Evolutionary conservation across 1,284 basidiomycete genomes (phyloP), one percentile per base, ranked within the genome.

Genomic region (Entoloma clypeatum): DNA sequence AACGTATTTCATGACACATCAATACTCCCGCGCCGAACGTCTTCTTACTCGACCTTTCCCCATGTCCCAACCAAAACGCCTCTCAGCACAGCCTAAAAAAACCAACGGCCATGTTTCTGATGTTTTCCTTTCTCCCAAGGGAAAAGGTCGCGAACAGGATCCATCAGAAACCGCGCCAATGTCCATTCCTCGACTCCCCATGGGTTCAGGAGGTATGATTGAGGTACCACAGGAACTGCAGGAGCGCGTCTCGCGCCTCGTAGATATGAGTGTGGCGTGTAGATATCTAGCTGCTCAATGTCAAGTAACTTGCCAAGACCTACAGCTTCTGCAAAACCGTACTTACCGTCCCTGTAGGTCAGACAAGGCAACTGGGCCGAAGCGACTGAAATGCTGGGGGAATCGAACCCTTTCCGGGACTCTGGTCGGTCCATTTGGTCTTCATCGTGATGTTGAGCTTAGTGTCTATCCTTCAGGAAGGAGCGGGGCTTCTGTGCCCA

Each of bases 271-370:
- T 56, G 76, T 96, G 18, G 88, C 92, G 4, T 98, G 94, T 60
- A 74, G 93, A 39, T 95, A 94, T 64, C 78, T 97, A 13, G 93
- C 92, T 16, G 93, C 94, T 5, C 91, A 98, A 56, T 97, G 93
- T 61, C 81, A 93, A 66, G 88, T 53, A 21, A 43, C 43, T 79
- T n/a, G n/a, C n/a, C n/a, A 47, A 46, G 63, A 43, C 18, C 23
- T 28, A 9, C 16, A 16, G 24, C 25, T 18, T 32, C 18, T 24
- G n/a, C 27, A 21, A 14, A 18, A 9, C 28, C 18, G 8, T 10
- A 6, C 32, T 4, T 16, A 17, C 39, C 11, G 13, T 46, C 36
- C 42, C 36, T 11, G 6, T 36, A 79, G 75, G 73, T 96, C 25
- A 76, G 91, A 34, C 87, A 94, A 59, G 94, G 92, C 5, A 92